A percentile compares a stretch with the other conserved stretches of the same genome.
These are phyloP conservation scores for Eudorina sp. DNA, from an alignment of 139 green algal species.

Conservation along the genomic window DNA sequence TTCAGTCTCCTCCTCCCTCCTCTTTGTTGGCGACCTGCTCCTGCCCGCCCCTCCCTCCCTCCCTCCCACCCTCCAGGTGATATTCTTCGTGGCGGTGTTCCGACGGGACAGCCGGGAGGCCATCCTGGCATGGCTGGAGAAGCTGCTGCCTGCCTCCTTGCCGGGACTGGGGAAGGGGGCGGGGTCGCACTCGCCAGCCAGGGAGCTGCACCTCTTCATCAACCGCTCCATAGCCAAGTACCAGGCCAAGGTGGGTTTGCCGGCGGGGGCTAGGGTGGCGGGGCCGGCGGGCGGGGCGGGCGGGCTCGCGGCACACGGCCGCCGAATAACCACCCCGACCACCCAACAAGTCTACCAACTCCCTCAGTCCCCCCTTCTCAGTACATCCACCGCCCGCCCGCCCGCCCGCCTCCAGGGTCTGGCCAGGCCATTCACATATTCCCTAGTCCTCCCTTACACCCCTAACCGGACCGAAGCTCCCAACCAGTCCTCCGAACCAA, in stretches of 20 bases:
- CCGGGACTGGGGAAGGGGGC: slow-evolving; percentile 17
- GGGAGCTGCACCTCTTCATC: slow-evolving; percentile 70
- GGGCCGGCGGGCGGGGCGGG: neutral
- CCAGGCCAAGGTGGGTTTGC: slow-evolving; percentile 66
- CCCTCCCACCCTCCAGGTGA: slow-evolving; percentile 11
- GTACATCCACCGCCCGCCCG: too few species aligned
- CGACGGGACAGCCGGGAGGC: slow-evolving; percentile 67
- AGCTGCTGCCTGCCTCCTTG: slow-evolving; percentile 63
- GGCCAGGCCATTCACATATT: too few species aligned
- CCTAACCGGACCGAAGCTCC: too few species aligned
- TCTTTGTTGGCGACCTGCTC: neutral
- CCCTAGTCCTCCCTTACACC: too few species aligned
- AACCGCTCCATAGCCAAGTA: slow-evolving; percentile 78
- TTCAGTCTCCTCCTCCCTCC: neutral
- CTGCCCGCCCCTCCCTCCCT: neutral
- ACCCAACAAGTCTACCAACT: too few species aligned
- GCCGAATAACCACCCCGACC: too few species aligned
- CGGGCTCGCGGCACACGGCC: too few species aligned
- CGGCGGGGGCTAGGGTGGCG: neutral
- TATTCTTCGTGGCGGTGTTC: slow-evolving; percentile 83
- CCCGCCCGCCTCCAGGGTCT: too few species aligned
- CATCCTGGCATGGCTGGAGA: slow-evolving; percentile 64
- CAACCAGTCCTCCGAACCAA: too few species aligned
- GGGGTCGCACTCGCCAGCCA: slow-evolving; percentile 30
- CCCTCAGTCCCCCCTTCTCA: too few species aligned